Base-by-base conservation (phyloP, 176 grass and related monocot species). In the Avena atlantica region DNA sequence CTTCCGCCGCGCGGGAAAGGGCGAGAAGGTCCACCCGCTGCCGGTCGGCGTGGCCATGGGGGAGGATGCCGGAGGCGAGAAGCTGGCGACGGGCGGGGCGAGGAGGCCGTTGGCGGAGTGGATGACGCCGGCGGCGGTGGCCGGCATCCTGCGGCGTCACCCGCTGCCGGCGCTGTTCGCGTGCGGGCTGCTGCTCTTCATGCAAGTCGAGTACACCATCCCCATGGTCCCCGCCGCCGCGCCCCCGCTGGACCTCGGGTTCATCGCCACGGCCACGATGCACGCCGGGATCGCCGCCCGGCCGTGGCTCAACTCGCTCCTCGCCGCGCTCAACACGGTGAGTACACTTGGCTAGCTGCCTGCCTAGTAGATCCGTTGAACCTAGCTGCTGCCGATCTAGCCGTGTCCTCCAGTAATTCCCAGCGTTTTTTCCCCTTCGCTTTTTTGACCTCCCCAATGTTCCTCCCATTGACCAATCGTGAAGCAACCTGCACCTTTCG, bases 141-240 rank as follows among this genome's bases (percentile, higher is more conserved):
- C 16, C 0, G 81, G 34, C 8, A 45, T 89, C 10, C 16, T 78
- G 60, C 71, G 81, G 78, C 85, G 79, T n/a, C 92, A 99, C 86
- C 94, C 94, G 50, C 24, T 66, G 20, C 81, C 92, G 5, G 91
- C 66, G 76, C 72, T 91, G 8, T 96, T 96, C 60, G 81, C 48
- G 8, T 70, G 95, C 79, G 84, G 75, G 23, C 71, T 98, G 36
- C 74, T 98, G 57, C 62, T 92, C 34, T 98, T 98, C 87, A 98
- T 98, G 97, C 87, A 63, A 84, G 92, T 98, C 31, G 97, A 98
- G 88, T 98, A 98, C 80, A 98, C 92, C 70, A 92, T 96, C 84
- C 90, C 89, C 48, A 96, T 98, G 97, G 67, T 98, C 21, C 59
- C 80, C 11, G 83, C 83, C 44, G n/a, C 40, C 72, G 69, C 97